phyloP scores from a whole-genome alignment of 2,329 filamentous ascomycete species.

The Stemphylium vesicarium region DNA sequence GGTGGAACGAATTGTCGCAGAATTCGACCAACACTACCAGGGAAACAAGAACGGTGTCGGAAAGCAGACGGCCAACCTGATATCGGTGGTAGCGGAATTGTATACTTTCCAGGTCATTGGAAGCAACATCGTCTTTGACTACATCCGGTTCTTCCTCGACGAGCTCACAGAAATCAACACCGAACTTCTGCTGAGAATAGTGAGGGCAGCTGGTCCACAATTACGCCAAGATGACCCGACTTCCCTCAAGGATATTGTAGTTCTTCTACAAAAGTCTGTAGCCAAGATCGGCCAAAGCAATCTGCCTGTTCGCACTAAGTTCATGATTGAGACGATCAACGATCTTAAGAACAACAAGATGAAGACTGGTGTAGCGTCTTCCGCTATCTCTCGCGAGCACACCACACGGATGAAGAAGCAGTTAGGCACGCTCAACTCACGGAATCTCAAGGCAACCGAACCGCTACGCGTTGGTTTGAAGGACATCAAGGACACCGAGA shows the following conservation, averaged over 20 bases:
- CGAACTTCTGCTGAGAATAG: slow-evolving; percentile 83
- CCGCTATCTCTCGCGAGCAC: slow-evolving; percentile 78
- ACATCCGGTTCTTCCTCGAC: slow-evolving; percentile 77
- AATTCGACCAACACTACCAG: slow-evolving; percentile 72
- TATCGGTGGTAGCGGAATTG: slow-evolving; percentile 82
- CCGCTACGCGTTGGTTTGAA: slow-evolving; percentile 80
- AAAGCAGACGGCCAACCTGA: slow-evolving; percentile 74
- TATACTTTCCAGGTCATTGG: slow-evolving; percentile 92
- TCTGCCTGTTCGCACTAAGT: slow-evolving; percentile 86
- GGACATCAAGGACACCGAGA: slow-evolving; percentile 83
- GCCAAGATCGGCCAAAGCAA: slow-evolving; percentile 70
- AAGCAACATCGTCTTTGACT: slow-evolving; percentile 86
- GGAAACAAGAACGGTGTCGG: slow-evolving; percentile 45
- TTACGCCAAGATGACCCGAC: slow-evolving; percentile 88
- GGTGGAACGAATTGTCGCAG: slow-evolving; percentile 76
- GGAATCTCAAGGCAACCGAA: slow-evolving; percentile 74
- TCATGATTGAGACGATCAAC: slow-evolving; percentile 97
- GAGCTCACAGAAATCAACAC: slow-evolving; percentile 85
- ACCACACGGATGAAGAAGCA: slow-evolving; percentile 88
- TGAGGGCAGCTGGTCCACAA: slow-evolving; percentile 79
- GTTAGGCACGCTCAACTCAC: slow-evolving; percentile 75
- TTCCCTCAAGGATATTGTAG: slow-evolving; percentile 85
- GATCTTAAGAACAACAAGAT: slow-evolving; percentile 93
- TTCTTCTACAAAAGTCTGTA: slow-evolving; percentile 76
- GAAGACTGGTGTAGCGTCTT: slow-evolving; percentile 75